Evolutionary conservation across 768 basidiomycete genomes (phyloP), one percentile per base, ranked within the genome.

Genomic region (Serendipita sp.): DNA sequence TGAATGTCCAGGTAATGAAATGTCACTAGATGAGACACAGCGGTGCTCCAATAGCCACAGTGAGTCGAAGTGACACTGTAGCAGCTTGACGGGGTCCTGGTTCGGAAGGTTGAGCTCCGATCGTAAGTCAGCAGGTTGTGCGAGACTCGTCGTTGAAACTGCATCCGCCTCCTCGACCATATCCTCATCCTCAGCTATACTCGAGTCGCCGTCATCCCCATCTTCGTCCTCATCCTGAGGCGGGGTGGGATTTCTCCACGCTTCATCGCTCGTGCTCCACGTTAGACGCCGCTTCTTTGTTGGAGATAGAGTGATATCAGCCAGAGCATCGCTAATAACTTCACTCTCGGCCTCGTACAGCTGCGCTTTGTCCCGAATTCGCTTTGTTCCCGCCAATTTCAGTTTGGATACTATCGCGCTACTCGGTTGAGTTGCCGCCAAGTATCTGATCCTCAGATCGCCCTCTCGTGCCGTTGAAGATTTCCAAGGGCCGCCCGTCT

Each of bases 361-460:
- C 11, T 22, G 33, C 22, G 9, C 20, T 24, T 30, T n/a, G 4
- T 33, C 30, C 53, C 53, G 28, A 9, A 33, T n/a, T 4, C 53
- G 53, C 53, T 58, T 58, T 11, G 53, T 58, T n/a, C 53, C 53
- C 11, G 53, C 17, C 30, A 58, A 31, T 20, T 58, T 9, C 30
- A 58, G 26, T 20, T 58, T 58, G n/a, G 3, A 24, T 28, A 58
- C 11, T 24, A 58, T 58, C 30, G 53, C 53, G 24, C 30, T 22
- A 9, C 30, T 58, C 24, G 53, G 53, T 30, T 58, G 53, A 31
- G 53, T 58, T n/a, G 53, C 53, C 17, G 53, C 53, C n/a, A 58
- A 9, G n/a, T 58, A 58, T n/a, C 53, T 4, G 9, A 26, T 24
- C 30, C 53, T 58, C 20, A 58, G n/a, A 11, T 58, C 53, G 4